Evolutionary conservation across 768 basidiomycete genomes (phyloP), one percentile per base, ranked within the genome.

Genomic region (Lactarius sanguifluus): DNA sequence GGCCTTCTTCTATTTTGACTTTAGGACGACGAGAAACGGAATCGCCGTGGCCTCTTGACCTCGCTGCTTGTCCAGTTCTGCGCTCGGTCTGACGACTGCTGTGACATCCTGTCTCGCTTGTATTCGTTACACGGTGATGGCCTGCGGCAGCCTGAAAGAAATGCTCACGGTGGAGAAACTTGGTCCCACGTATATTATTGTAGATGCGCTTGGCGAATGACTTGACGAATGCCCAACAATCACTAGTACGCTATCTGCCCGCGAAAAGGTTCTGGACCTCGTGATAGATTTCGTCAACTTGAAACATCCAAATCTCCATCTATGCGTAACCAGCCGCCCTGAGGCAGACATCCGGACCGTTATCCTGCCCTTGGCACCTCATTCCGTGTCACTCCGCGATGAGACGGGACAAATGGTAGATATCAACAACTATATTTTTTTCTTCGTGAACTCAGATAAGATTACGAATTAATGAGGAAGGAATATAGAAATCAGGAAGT

Each of bases 1-100:
- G 30, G 55, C 55, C 5, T 56, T 30, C 55, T 56, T 56, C 55
- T 50, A 50, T 50, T 50, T 50, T 50, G 47, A 23, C 47, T 23
- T 23, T 23, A 23, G 47, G 47, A 32, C 30, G 18, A 16, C 5
- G 20, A 28, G 20, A 56, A 56, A n/a, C 28, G 20, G 16, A 32
- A 34, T 56, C 16, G 28, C 55, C 28, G 55, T 16, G 55, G 55
- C 15, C 55, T 56, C 20, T 34, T 56, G 8, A 1, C 30, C 10
- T 56, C 55, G 15, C 28, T 56, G 2, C 55, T 56, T 16, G 30
- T 56, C 34, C 55, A 56, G 10, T n/a, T 56, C 55, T 56, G 5
- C 30, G 20, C 28, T 8, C 28, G 13, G 30, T 56, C 30, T 7
- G 55, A 56, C 28, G 16, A 28, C 5, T 34, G 34, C 55, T 30